phyloP scores from a whole-genome alignment of 768 basidiomycete genomes.

The Pleurotus tuoliensis region DNA sequence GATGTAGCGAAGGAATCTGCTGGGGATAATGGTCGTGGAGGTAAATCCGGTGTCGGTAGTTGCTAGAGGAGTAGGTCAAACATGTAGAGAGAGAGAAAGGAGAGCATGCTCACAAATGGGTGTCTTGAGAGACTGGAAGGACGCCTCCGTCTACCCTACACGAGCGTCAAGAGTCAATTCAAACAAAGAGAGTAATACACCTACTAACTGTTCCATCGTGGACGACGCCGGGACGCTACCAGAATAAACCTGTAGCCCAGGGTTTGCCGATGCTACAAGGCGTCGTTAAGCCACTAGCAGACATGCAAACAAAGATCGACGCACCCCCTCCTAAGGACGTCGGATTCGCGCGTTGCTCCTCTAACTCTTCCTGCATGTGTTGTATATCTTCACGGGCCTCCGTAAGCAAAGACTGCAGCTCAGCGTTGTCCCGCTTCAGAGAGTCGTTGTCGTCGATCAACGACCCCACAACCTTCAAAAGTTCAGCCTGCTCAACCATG shows the following conservation, averaged over 20 bases:
- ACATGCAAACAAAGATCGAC: neutral
- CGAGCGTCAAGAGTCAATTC: neutral
- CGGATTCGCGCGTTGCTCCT: constrained; percentile 59
- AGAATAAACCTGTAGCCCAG: neutral
- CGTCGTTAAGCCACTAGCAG: neutral
- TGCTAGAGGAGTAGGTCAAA: constrained; percentile 22
- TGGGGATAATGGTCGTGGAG: constrained; percentile 40
- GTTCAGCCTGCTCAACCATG: constrained; percentile 49
- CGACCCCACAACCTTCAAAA: constrained; percentile 72
- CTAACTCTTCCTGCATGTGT: constrained; percentile 66
- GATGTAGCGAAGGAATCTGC: constrained; percentile 30
- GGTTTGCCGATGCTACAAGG: neutral
- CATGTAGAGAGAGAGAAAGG: neutral
- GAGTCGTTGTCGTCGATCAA: constrained; percentile 83
- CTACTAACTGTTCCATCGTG: neutral
- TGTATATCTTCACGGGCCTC: constrained; percentile 78
- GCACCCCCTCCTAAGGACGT: constrained; percentile 41
- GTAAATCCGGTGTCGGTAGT: constrained; percentile 41
- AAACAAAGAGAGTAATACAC: neutral
- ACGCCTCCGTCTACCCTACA: constrained; percentile 18
- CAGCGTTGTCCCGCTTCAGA: constrained; percentile 76
- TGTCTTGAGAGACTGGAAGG: constrained; percentile 20
- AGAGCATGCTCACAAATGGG: constrained; percentile 18
- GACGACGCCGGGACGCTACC: neutral
- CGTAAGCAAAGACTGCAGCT: constrained; percentile 68